Evolutionary conservation across 208 protist species (phyloP).

Genomic region (Naegleria lovaniensis): DNA sequence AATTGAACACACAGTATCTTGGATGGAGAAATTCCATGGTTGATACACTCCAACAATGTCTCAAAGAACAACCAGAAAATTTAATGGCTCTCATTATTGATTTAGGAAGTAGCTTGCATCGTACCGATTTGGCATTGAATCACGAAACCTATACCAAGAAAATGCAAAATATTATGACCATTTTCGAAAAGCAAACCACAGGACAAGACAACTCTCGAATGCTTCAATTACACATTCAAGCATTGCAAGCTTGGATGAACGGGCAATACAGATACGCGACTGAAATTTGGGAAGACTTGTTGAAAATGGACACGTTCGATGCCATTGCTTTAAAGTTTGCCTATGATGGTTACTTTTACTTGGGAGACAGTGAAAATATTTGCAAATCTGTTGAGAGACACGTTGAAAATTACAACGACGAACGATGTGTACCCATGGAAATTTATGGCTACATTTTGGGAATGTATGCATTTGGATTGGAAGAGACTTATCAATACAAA

Average conservation of each 20-base stretch:
- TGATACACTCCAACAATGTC: background rate
- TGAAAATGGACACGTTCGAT: background rate
- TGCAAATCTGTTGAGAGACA: background rate
- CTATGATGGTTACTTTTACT: slow-evolving; percentile 24
- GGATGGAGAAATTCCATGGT: background rate
- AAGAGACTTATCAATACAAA: background rate
- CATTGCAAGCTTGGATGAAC: background rate
- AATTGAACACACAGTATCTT: background rate
- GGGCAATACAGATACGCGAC: background rate
- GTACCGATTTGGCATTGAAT: background rate
- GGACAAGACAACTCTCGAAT: background rate
- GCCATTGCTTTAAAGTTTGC: background rate
- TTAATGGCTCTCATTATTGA: background rate
- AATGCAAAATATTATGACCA: background rate
- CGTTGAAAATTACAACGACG: background rate
- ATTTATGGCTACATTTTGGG: background rate
- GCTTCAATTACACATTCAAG: background rate
- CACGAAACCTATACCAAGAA: background rate
- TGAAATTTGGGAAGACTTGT: background rate
- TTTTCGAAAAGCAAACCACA: background rate
- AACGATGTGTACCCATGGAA: background rate
- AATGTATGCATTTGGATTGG: slow-evolving; percentile 20
- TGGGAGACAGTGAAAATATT: background rate
- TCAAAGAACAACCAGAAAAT: background rate
- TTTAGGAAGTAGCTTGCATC: background rate